Evolutionary conservation across 225 moss, liverwort and hornwort species (phyloP).

Genomic region (Takakia lepidozioides): DNA sequence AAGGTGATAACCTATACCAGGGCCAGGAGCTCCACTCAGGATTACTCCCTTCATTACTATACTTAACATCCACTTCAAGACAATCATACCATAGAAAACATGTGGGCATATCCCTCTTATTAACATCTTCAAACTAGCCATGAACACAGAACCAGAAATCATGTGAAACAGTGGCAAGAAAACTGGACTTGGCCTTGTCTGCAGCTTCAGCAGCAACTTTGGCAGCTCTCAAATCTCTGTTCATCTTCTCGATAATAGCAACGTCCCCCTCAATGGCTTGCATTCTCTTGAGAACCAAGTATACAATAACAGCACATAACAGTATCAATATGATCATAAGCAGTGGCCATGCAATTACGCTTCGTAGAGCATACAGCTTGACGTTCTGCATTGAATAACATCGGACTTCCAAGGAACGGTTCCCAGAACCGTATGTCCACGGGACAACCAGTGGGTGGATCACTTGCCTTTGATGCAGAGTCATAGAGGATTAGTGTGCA

Average conservation of each 20-base stretch:
- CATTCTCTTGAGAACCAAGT: slow-evolving; percentile 35
- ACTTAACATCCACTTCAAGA: too few species aligned
- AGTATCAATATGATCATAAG: slow-evolving; percentile 43
- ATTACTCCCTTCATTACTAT: too few species aligned
- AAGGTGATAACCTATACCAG: too few species aligned
- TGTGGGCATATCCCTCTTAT: not conserved
- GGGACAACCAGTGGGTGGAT: slow-evolving; percentile 7
- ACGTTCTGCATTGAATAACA: slow-evolving; percentile 24
- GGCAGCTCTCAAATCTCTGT: slow-evolving; percentile 20
- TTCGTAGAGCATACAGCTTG: slow-evolving; percentile 27
- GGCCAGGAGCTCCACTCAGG: too few species aligned
- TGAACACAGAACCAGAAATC: slow-evolving; percentile 12
- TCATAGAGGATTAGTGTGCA: slow-evolving; percentile 34
- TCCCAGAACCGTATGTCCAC: slow-evolving; percentile 37
- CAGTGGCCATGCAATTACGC: slow-evolving; percentile 65
- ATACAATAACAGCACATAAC: slow-evolving; percentile 29
- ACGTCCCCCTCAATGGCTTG: slow-evolving; percentile 34
- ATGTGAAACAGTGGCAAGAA: slow-evolving; percentile 70
- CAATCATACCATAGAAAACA: too few species aligned
- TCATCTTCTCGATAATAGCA: slow-evolving; percentile 35
- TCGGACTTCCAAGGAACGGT: too few species aligned
- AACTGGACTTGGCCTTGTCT: slow-evolving; percentile 40
- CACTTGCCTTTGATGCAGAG: slow-evolving; percentile 1
- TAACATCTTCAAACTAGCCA: not conserved
- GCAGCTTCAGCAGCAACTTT: slow-evolving; percentile 41